phyloP scores from a whole-genome alignment of 2,329 filamentous ascomycete species.

The Pyrenophora teres region DNA sequence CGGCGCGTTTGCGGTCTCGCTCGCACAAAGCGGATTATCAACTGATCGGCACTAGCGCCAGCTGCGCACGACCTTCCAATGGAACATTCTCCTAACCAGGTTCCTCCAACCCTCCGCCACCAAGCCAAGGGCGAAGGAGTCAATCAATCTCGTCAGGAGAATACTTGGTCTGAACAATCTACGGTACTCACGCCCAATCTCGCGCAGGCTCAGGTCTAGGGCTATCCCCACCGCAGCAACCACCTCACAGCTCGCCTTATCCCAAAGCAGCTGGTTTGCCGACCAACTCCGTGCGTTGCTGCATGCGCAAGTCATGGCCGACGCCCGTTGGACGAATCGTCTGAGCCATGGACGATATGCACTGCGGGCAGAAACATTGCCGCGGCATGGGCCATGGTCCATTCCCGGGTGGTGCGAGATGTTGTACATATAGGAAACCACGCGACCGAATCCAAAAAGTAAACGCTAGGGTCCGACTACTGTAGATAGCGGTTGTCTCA shows the following conservation, averaged over 20 bases:
- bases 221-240: slow-evolving; percentile 6
- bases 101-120: slow-evolving; percentile 3
- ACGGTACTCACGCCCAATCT: neutral
- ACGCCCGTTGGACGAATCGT: slow-evolving; percentile 2
- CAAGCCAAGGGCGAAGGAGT: neutral
- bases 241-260: neutral
- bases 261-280: neutral
- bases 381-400: too few species aligned
- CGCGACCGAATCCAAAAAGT: too few species aligned
- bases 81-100: neutral
- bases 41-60: neutral
- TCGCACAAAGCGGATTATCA: neutral
- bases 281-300: slow-evolving; percentile 3
- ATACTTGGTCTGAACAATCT: slow-evolving; percentile 6
- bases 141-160: slow-evolving; percentile 1
- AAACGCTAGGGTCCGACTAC: too few species aligned
- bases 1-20: too few species aligned
- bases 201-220: slow-evolving; percentile 5
- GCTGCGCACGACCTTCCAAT: neutral
- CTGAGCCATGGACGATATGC: neutral
- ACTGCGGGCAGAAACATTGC: too few species aligned
- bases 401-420: too few species aligned
- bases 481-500: too few species aligned
- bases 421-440: too few species aligned
- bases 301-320: slow-evolving; percentile 1